These are phyloP conservation scores for Arabis alpina DNA, from an alignment of 345 rosid species.

Conservation along the genomic window DNA sequence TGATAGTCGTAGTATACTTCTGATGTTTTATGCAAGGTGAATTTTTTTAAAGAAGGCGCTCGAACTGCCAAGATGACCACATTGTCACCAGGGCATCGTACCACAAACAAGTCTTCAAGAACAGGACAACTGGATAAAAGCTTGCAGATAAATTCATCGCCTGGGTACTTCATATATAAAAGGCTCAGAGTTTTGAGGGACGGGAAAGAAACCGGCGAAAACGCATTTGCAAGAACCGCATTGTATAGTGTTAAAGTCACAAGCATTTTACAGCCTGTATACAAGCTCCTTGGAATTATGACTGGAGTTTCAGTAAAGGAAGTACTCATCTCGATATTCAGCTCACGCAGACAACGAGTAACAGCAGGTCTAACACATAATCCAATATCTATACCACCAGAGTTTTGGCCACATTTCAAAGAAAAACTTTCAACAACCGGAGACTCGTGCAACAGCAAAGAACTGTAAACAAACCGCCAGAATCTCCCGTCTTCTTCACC, in stretches of 20 bases:
- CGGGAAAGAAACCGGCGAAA: background rate
- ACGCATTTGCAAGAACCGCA: background rate
- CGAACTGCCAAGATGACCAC: background rate
- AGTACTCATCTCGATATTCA: background rate
- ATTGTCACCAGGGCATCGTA: background rate
- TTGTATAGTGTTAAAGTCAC: background rate
- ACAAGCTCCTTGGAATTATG: background rate
- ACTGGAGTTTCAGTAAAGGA: background rate
- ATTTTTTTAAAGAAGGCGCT: background rate
- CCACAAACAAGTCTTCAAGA: background rate
- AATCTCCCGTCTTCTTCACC: background rate
- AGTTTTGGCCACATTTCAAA: background rate
- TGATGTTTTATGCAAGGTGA: background rate
- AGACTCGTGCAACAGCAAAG: background rate
- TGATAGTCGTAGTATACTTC: background rate
- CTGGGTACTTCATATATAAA: background rate
- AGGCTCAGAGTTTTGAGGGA: background rate
- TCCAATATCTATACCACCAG: background rate
- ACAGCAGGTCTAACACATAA: background rate
- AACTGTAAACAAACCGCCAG: background rate
- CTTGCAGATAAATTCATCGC: background rate
- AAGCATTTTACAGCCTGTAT: background rate
- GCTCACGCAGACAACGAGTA: background rate
- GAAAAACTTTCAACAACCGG: background rate
- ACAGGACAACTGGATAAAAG: background rate